Conservation (phyloP, 1,139 yeast species). For the Meyerozyma athensensis region DNA sequence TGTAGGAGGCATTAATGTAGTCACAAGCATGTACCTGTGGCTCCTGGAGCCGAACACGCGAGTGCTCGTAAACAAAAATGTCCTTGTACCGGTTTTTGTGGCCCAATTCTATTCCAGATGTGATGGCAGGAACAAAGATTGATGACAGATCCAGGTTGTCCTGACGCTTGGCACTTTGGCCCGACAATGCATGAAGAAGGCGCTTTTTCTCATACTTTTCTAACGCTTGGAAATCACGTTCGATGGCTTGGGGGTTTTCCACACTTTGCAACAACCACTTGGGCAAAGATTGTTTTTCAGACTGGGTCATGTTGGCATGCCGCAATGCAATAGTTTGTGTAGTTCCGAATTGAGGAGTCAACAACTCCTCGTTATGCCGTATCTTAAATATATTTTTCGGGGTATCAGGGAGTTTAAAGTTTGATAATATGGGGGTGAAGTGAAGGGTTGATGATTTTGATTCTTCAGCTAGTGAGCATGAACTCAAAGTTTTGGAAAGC, state of each 20-base stretch:
- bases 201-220: constrained; percentile 30
- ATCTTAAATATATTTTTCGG: constrained; percentile 13
- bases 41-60: constrained; percentile 53
- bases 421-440: constrained; percentile 25
- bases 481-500: background rate
- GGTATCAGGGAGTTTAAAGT: constrained; percentile 24
- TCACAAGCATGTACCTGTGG: constrained; percentile 27
- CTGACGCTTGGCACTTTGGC: constrained; percentile 11
- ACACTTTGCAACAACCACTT: background rate
- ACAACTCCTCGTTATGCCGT: constrained; percentile 10
- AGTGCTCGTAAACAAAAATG: constrained; percentile 76
- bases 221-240: constrained; percentile 9
- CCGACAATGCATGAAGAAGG: constrained; percentile 26
- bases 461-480: background rate
- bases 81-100: constrained; percentile 75
- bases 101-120: constrained; percentile 74
- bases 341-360: constrained; percentile 12
- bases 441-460: background rate
- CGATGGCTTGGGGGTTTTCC: background rate
- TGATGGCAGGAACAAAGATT: constrained; percentile 24
- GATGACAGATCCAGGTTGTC: constrained; percentile 9
- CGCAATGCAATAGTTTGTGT: background rate
- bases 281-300: background rate
- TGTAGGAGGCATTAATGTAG: constrained; percentile 42
- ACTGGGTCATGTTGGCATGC: constrained; percentile 3